Percentiles rank a stretch among this genome's conserved stretches.
Evolutionary conservation across 306 rosid genomes (phyloP).

Genomic region (Vigna trinervia): DNA sequence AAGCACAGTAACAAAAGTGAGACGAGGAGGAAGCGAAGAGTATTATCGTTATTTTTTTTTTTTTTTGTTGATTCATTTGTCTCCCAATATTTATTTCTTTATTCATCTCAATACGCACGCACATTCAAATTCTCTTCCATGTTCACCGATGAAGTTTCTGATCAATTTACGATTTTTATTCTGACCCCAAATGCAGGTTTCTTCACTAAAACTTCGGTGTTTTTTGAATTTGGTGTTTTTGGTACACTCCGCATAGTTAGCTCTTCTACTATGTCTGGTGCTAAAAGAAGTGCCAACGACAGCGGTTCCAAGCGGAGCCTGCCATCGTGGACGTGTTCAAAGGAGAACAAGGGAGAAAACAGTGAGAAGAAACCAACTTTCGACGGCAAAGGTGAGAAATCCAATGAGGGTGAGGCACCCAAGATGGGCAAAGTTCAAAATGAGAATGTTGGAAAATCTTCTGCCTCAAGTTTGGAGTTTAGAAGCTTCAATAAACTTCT

Average conservation of each 20-base stretch:
- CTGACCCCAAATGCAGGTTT: constrained; percentile 28
- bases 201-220: constrained; percentile 7
- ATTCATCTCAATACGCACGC: background rate
- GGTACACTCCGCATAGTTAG: background rate
- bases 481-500: constrained; percentile 63
- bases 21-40: constrained; percentile 19
- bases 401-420: constrained; percentile 43
- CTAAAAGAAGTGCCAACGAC: constrained; percentile 38
- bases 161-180: constrained; percentile 21
- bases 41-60: background rate
- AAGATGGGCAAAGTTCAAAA: constrained; percentile 47
- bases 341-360: constrained; percentile 45
- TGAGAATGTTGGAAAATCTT: constrained; percentile 46
- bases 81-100: background rate
- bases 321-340: constrained; percentile 74
- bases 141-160: constrained; percentile 1
- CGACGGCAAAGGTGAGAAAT: constrained; percentile 48
- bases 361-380: constrained; percentile 53
- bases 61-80: background rate
- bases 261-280: constrained; percentile 56
- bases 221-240: constrained; percentile 26
- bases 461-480: constrained; percentile 49
- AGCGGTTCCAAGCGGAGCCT: constrained; percentile 62
- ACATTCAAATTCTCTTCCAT: constrained; percentile 19
- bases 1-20: background rate